Evolutionary conservation across 2,329 filamentous ascomycete species (phyloP), one percentile per base, ranked within the genome.

Genomic region (Aspergillus candidus): DNA sequence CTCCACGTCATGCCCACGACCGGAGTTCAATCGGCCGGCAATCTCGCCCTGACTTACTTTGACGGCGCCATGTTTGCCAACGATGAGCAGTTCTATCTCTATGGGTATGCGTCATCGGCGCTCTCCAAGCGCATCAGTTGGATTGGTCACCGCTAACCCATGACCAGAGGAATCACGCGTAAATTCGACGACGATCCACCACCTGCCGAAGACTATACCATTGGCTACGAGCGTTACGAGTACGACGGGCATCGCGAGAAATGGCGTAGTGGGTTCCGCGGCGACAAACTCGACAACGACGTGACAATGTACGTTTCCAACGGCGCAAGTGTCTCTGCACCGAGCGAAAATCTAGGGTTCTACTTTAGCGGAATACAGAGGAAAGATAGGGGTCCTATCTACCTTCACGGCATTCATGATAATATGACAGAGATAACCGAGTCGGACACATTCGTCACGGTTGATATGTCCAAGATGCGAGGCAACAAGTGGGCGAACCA

Each of bases 341-440:
- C 83, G 0, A 86, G 82, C 0, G 84, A 88, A 61, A 82, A 86
- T 50, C 74, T 80, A 52, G 82, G 81, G 0, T 88, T 80, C 70
- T 87, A 87, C 53, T 85, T 88, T 51, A 78, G 80, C 0, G 84
- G 84, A 0, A 66, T 83, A 61, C 75, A 69, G 11, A 72, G 78
- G 0, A 61, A 70, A 0, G 62, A 63, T 11, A 73, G 67, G 54
- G 79, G 78, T 0, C 64, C 71, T 0, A 74, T 86, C 35, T 56
- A 58, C 8, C 41, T 57, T 15, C 15, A 15, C 15, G 4, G 15
- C 15, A 15, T 15, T 6, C 41, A 46, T 1, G 11, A n/a, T 4
- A 68, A 18, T 4, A 4, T 72, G 27, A 55, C 61, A 0, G 67
- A 68, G 2, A 40, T 56, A 0, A 62, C 73, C 22, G 22, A 27